A percentile compares a stretch with the other conserved stretches of the same genome.
Evolutionary conservation across 2,329 filamentous ascomycete species (phyloP).

Genomic region (Pestalotiopsis sp.): DNA sequence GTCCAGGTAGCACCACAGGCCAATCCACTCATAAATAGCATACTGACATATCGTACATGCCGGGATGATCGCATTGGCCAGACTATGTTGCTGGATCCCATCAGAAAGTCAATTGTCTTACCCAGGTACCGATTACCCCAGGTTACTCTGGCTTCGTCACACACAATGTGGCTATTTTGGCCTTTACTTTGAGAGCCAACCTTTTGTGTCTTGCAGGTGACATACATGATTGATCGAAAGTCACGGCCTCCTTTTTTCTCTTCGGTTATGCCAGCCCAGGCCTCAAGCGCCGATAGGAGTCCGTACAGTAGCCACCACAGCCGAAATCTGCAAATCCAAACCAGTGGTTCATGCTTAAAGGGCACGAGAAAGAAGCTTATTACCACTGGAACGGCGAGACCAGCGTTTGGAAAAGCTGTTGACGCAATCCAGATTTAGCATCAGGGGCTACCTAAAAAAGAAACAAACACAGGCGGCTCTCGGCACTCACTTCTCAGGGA

Average conservation of each 20-base stretch:
- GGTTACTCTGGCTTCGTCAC: neutral
- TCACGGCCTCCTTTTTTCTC: neutral
- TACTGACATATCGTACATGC: neutral
- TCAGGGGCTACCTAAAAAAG: neutral
- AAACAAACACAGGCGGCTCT: neutral
- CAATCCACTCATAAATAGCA: neutral
- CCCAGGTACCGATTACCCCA: neutral
- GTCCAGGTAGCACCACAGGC: neutral
- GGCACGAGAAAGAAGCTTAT: neutral
- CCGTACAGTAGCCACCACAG: neutral
- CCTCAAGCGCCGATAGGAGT: neutral
- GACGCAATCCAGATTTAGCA: neutral
- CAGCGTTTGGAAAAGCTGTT: neutral
- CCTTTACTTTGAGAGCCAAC: neutral
- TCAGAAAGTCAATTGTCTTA: neutral
- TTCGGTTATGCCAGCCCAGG: neutral
- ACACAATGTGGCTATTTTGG: neutral
- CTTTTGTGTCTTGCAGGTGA: neutral
- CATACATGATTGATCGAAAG: neutral
- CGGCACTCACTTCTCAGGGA: neutral
- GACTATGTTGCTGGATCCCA: neutral
- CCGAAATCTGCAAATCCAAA: neutral
- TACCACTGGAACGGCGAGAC: neutral
- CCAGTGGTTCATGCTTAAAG: constrained; percentile 3
- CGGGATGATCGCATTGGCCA: neutral